Base-by-base conservation (phyloP, 1,284 basidiomycete species). In the Tranzscheliella williamsii region DNA sequence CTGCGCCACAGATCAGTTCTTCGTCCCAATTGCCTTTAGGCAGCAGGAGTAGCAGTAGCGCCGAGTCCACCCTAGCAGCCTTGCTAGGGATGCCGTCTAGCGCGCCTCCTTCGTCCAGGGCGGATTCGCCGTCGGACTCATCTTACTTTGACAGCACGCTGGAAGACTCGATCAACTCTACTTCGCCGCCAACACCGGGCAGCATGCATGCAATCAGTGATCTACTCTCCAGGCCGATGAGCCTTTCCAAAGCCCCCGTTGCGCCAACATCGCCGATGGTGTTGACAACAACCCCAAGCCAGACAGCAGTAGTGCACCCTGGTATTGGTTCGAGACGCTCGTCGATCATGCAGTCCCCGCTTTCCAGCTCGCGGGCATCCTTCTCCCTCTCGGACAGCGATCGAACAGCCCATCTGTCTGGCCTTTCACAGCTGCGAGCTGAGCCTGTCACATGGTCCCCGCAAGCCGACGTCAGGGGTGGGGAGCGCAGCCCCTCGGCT, bases 91-190 rank as follows among this genome's bases (percentile, higher is more conserved):
- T 62, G 58, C 47, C 52, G 4, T 42, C 58, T 13, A 26, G 44
- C n/a, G 24, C 41, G 9, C 49, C 51, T 2, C 34, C 40, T 17
- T 46, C 56, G 5, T 42, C 51, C n/a, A 43, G 58, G 29, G 51
- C 48, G 27, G 58, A 62, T 24, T 50, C 58, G 33, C 58, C 58
- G 1, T 62, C 58, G 5, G 52, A 52, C 5, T 55, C 52, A 6
- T 62, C 52, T 1, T 62, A 62, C 58, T 62, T 62, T 39, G 58
- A 52, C 38, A 62, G 58, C 26, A 41, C 44, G 5, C 47, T 51
- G 29, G 52, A 47, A 6, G 52, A 55, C 9, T 62, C 58, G 24
- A 24, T 55, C 35, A 51, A 42, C 7, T 62, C 58, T 11, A 30
- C 44, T 2, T 62, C 58, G 9, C 58, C 52, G 29, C 47, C 58